Conservation (phyloP, 2,329 filamentous ascomycete species). For the Hypocrella siamensis region DNA sequence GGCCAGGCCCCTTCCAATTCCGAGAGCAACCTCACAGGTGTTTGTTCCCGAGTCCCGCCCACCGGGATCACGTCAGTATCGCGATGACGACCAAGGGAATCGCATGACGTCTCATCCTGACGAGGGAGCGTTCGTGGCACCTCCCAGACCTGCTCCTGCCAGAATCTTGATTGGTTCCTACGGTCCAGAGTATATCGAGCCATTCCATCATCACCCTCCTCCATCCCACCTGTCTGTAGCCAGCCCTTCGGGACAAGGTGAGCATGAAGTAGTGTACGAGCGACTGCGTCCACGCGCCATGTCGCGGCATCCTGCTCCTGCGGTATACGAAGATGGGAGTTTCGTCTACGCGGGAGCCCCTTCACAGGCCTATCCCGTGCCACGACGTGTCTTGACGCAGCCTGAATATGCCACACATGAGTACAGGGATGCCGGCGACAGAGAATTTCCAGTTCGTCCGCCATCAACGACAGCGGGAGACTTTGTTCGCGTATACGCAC, state of each 20-base stretch:
- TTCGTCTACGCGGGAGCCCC: slow-evolving; percentile 29
- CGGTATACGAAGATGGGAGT: slow-evolving; percentile 32
- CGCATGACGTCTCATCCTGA: slow-evolving; percentile 34
- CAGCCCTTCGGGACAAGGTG: slow-evolving; percentile 26
- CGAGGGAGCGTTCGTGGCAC: slow-evolving; percentile 33
- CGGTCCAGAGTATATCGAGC: slow-evolving; percentile 62
- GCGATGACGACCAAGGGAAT: slow-evolving; percentile 23
- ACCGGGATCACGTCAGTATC: slow-evolving; percentile 26
- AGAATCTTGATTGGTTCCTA: slow-evolving; percentile 70
- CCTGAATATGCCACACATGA: slow-evolving; percentile 39
- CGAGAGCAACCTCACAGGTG: slow-evolving; percentile 25
- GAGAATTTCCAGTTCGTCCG: slow-evolving; percentile 41
- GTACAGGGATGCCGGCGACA: slow-evolving; percentile 37
- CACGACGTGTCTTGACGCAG: slow-evolving; percentile 44
- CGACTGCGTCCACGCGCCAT: slow-evolving; percentile 36
- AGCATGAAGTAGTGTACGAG: slow-evolving; percentile 50
- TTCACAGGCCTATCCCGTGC: slow-evolving; percentile 32
- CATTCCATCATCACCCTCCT: slow-evolving; percentile 22
- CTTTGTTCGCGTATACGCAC: too few species aligned
- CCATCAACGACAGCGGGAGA: slow-evolving; percentile 24
- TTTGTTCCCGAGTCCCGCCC: slow-evolving; percentile 23
- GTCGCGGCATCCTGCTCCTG: slow-evolving; percentile 30
- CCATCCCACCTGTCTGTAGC: slow-evolving; percentile 37
- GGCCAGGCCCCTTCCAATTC: slow-evolving; percentile 19
- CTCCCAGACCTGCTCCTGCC: slow-evolving; percentile 36